Conservation (phyloP, 306 rosid genomes). For the Castanopsis chinensis region DNA sequence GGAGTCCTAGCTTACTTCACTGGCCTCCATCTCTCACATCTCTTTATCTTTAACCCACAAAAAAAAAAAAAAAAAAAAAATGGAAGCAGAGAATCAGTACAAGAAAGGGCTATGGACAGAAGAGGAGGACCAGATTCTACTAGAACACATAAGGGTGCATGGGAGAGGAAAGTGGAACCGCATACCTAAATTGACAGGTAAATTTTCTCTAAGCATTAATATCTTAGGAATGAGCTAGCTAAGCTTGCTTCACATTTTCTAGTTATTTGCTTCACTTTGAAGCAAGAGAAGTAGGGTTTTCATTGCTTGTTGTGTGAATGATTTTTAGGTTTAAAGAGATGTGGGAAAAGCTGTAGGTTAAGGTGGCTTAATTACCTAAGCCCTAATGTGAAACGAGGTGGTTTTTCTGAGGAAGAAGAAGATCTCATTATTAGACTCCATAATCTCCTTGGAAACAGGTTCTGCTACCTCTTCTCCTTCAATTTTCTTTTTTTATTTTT, state of each 20-base stretch:
- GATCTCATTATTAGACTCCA: constrained; percentile 36
- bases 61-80: too few relatives aligned
- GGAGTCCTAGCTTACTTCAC: background rate
- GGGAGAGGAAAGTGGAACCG: constrained; percentile 37
- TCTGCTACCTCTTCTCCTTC: background rate
- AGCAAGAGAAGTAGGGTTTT: background rate
- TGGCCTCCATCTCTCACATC: background rate
- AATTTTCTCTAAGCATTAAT: too few relatives aligned
- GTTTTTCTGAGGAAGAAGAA: constrained; percentile 33
- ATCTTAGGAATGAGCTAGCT: background rate
- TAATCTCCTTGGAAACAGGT: constrained; percentile 41
- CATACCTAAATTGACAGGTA: constrained; percentile 35
- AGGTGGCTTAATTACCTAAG: constrained; percentile 41
- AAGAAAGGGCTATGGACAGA: constrained; percentile 39
- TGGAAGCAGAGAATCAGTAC: constrained; percentile 14
- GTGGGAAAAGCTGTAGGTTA: constrained; percentile 34
- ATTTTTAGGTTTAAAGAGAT: constrained; percentile 23
- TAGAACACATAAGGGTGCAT: constrained; percentile 22
- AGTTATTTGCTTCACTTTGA: background rate
- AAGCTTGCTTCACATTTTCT: background rate
- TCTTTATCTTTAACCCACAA: background rate
- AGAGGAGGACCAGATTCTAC: constrained; percentile 39
- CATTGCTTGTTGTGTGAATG: background rate
- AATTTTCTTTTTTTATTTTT: background rate
- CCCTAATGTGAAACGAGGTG: constrained; percentile 26